These are phyloP conservation scores for Didymella segeticola DNA, from an alignment of 2,329 filamentous ascomycete genomes.

Conservation along the genomic window DNA sequence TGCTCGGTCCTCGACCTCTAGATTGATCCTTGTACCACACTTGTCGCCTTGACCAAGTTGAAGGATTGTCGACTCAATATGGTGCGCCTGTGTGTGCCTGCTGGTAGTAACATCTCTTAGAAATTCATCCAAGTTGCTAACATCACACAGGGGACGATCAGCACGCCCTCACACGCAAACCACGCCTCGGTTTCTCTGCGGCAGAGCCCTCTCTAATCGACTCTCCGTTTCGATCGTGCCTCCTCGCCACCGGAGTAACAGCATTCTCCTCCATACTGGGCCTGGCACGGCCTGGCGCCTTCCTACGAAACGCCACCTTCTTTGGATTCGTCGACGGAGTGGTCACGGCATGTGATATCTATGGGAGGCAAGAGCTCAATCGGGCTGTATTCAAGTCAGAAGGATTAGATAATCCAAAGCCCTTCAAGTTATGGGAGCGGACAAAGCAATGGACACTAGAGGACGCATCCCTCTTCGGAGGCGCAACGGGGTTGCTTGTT, in stretches of 20 bases:
- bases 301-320: slow-evolving; percentile 22
- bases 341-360: slow-evolving; percentile 12
- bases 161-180: slow-evolving; percentile 18
- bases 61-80: slow-evolving; percentile 15
- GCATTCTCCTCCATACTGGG: slow-evolving; percentile 23
- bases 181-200: slow-evolving; percentile 8
- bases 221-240: slow-evolving; percentile 12
- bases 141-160: slow-evolving; percentile 28
- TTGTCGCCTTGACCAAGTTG: not conserved
- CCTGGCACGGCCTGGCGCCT: slow-evolving; percentile 25
- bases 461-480: slow-evolving; percentile 25
- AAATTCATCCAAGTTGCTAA: slow-evolving; percentile 8
- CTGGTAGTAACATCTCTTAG: slow-evolving; percentile 17
- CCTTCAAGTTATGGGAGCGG: slow-evolving; percentile 30
- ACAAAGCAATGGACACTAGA: slow-evolving; percentile 26
- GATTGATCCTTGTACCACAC: not conserved
- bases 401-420: slow-evolving; percentile 21
- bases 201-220: slow-evolving; percentile 15
- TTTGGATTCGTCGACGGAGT: slow-evolving; percentile 19
- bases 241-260: slow-evolving; percentile 17
- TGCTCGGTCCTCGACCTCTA: not conserved
- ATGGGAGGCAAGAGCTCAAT: slow-evolving; percentile 26
- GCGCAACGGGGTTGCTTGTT: slow-evolving; percentile 19
- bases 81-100: slow-evolving; percentile 34
- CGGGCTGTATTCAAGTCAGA: slow-evolving; percentile 28